phyloP scores from a whole-genome alignment of 202 grass and related monocot genomes.

The Carex sylvatica region DNA sequence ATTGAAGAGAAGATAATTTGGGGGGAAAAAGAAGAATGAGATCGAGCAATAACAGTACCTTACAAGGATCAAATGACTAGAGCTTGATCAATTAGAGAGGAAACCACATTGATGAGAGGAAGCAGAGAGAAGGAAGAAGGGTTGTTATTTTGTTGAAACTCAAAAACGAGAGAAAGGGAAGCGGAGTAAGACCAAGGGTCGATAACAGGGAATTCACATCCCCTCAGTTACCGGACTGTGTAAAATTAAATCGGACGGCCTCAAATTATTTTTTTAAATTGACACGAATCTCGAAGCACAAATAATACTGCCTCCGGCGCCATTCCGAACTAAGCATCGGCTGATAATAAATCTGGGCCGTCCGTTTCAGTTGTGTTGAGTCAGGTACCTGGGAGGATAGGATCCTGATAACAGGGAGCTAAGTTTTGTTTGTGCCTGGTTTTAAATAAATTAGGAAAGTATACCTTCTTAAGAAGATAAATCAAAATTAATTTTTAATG shows the following conservation, averaged over 20 bases:
- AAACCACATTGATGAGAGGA: background rate
- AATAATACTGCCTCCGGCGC: no score
- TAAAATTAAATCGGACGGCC: no score
- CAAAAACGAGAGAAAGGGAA: background rate
- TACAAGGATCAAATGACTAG: background rate
- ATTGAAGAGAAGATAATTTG: background rate
- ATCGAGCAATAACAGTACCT: background rate
- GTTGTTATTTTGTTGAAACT: background rate
- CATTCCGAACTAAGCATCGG: no score
- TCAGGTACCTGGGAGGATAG: no score
- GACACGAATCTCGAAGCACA: no score
- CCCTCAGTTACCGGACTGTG: no score
- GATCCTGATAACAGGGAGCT: background rate
- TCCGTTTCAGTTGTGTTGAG: no score
- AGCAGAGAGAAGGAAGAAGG: background rate
- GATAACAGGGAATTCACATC: background rate
- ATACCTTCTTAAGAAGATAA: background rate
- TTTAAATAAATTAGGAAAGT: background rate
- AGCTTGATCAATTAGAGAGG: background rate
- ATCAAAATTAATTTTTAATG: no score
- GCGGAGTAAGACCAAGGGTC: background rate
- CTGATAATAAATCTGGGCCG: no score
- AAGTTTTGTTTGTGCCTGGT: background rate
- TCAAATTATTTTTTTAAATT: no score
- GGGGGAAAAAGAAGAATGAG: background rate